phyloP scores from a whole-genome alignment of 73 alveolate species.

The Effrenium voratum region DNA sequence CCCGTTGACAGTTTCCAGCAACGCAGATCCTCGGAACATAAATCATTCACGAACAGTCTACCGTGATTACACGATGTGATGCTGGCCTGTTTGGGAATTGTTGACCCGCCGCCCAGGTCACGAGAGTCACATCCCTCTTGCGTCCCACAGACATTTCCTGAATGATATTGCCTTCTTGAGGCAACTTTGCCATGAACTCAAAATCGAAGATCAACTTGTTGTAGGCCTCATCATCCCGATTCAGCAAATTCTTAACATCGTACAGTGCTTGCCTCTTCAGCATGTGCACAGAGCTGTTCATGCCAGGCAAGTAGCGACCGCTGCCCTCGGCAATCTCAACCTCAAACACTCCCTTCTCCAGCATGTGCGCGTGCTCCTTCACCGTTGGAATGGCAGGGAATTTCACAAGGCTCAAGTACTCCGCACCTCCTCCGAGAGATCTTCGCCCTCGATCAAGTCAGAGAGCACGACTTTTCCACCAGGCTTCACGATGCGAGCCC shows the following conservation, averaged over 20 bases:
- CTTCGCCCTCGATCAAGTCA: constrained; percentile 67
- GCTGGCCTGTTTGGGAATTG: too few species aligned
- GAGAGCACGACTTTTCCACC: constrained; percentile 54
- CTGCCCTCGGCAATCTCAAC: too few species aligned
- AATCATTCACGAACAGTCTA: too few species aligned
- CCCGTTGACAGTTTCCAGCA: too few species aligned
- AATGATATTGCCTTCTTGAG: neutral
- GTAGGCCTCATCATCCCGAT: neutral
- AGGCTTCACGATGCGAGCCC: constrained; percentile 77
- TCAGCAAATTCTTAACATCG: neutral
- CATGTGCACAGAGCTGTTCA: neutral
- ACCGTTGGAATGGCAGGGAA: too few species aligned
- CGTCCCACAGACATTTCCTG: neutral
- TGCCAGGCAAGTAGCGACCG: neutral
- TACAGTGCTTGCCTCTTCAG: neutral
- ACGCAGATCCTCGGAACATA: too few species aligned
- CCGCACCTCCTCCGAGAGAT: constrained; percentile 48
- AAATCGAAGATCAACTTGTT: neutral
- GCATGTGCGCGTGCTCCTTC: too few species aligned
- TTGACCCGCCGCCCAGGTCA: too few species aligned
- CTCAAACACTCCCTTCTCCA: too few species aligned
- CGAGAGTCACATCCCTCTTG: too few species aligned
- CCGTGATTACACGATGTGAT: too few species aligned
- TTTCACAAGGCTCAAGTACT: too few species aligned
- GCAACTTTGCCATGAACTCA: neutral